phyloP scores from a whole-genome alignment of 2,329 filamentous ascomycete species.

The Exophiala mesophila region DNA sequence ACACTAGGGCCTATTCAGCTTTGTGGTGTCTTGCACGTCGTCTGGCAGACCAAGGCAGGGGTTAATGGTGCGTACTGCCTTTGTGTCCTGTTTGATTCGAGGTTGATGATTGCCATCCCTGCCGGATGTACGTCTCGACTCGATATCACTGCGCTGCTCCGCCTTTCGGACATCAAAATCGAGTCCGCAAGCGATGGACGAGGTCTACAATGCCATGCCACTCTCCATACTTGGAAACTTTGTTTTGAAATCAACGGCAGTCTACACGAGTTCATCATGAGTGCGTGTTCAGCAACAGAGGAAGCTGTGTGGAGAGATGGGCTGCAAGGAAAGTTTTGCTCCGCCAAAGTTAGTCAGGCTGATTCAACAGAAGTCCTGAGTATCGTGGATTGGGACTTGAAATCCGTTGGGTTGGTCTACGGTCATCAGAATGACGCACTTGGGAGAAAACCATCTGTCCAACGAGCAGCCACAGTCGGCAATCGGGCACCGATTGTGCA shows the following conservation, averaged over 20 bases:
- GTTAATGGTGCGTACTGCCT: conserved; percentile 78
- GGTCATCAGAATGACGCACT: conserved; percentile 56
- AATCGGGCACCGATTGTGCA: conserved; percentile 64
- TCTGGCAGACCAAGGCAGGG: conserved; percentile 67
- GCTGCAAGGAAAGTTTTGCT: conserved; percentile 48
- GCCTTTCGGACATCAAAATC: conserved; percentile 59
- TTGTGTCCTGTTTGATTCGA: conserved; percentile 75
- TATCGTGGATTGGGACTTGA: conserved; percentile 65
- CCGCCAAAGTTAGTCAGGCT: conserved; percentile 4
- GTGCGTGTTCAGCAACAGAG: conserved; percentile 75
- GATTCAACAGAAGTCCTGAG: conserved; percentile 47
- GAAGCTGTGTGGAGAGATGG: conserved; percentile 72
- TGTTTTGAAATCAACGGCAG: conserved; percentile 73
- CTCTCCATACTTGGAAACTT: conserved; percentile 86
- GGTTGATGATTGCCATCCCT: conserved; percentile 68
- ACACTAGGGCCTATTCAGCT: conserved; percentile 74
- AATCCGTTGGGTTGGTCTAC: conserved; percentile 69
- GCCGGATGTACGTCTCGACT: conserved; percentile 63
- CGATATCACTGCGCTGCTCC: conserved; percentile 68
- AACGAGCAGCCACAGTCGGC: conserved; percentile 69
- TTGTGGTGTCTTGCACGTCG: conserved; percentile 77
- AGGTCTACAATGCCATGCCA: conserved; percentile 81
- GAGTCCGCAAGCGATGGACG: conserved; percentile 71
- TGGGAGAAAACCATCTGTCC: conserved; percentile 61
- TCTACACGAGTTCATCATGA: conserved; percentile 79